Evolutionary conservation across 306 rosid species (phyloP), one percentile per base, ranked within the genome.

Genomic region (Castanopsis chinensis): DNA sequence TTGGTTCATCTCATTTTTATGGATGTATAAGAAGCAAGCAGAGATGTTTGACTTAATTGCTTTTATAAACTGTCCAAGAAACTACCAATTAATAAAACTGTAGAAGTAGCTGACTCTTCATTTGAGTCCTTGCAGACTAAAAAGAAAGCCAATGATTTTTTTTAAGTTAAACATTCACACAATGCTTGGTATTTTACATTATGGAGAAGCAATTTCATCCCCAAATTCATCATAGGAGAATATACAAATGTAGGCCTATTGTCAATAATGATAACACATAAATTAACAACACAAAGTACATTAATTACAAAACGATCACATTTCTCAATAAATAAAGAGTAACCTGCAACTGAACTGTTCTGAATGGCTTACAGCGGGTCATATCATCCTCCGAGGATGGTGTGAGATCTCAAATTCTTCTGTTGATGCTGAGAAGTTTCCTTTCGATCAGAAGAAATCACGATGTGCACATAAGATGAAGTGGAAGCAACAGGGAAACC

Each of bases 321-420:
- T 18, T 65, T 56, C 28, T 8, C 37, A 19, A 28, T 64, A 63
- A 79, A 72, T 53, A 76, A 79, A 72, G 55, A 73, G 72, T 79
- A 58, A 64, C 53, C 52, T 27, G 65, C 33, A 25, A 74, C 67
- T 49, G 32, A 59, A 74, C 35, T 58, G 67, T 81, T 73, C 70
- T 73, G 71, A 79, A 90, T 80, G 85, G 33, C 19, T 76, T 83
- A 33, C 96, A 95, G 99, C 97, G n/a, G 99, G 99, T 74, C 99
- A 95, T 83, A 82, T 95, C 80, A 85, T 95, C 82, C 90, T 95
- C 58, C 81, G 99, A 76, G 99, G 99, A 69, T 95, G 98, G 89
- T 91, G 92, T 54, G 98, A 91, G 87, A 80, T 73, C 76, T 78
- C 87, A 17, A 83, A 79, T 73, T 35, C 78, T 73, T 82, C 76